Evolutionary conservation across 345 rosid genomes (phyloP).

Genomic region (Lepidium didymum): DNA sequence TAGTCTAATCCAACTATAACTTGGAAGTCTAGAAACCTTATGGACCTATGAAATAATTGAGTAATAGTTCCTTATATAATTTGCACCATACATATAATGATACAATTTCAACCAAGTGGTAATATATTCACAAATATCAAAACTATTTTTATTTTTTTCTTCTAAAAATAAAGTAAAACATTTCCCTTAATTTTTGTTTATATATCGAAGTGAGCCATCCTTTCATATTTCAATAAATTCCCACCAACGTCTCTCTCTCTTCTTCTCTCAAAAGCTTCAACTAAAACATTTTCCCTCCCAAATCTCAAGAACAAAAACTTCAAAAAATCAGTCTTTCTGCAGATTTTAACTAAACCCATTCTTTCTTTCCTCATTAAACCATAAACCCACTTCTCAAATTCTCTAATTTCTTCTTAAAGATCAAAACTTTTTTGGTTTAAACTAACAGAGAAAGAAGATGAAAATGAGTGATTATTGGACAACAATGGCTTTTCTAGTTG

Average conservation of each 20-base stretch:
- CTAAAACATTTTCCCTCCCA: conserved; percentile 23
- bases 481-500: conserved; percentile 62
- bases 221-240: neutral
- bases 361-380: neutral
- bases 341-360: neutral
- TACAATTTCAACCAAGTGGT: neutral
- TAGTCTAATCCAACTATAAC: conserved; percentile 5
- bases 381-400: neutral
- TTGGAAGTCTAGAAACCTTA: conserved; percentile 19
- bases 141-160: neutral
- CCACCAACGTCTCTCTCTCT: conserved; percentile 18
- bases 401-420: neutral
- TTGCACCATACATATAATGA: neutral
- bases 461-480: conserved; percentile 76
- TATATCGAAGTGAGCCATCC: conserved; percentile 3
- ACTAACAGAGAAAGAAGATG: neutral
- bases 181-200: neutral
- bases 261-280: conserved; percentile 3
- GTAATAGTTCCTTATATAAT: neutral
- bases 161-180: neutral
- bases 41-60: conserved; percentile 21
- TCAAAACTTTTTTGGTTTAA: neutral
- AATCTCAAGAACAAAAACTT: conserved; percentile 14
- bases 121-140: neutral
- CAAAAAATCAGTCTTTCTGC: neutral